Percentiles rank a stretch among this genome's conserved stretches.
phyloP scores from a whole-genome alignment of 176 grass and related monocot genomes.

The Hordeum marinum region DNA sequence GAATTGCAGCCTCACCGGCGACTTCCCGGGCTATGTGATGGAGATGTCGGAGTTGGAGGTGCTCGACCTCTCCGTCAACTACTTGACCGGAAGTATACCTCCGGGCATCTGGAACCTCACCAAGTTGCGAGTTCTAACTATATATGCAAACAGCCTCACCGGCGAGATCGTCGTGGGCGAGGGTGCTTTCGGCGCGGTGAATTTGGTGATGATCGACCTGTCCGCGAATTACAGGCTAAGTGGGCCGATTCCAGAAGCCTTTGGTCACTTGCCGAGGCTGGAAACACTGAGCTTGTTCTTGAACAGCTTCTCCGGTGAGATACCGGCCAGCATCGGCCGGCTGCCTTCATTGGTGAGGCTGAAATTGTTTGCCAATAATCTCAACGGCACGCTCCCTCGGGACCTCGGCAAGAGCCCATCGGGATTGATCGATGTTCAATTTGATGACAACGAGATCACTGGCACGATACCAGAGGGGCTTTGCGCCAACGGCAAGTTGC shows the following conservation, averaged over 20 bases:
- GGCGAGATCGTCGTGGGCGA: conserved; percentile 18
- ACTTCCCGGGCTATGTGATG: conserved; percentile 37
- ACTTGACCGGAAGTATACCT: conserved; percentile 49
- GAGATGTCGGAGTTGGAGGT: conserved; percentile 18
- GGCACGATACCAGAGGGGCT: conserved; percentile 53
- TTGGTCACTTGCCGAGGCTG: conserved; percentile 41
- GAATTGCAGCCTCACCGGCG: conserved; percentile 21
- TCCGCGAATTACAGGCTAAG: conserved; percentile 27
- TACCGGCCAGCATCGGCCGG: conserved; percentile 47
- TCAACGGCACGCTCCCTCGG: conserved; percentile 54
- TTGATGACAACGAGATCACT: conserved; percentile 40
- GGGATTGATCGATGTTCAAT: background rate
- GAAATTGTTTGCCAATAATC: conserved; percentile 20
- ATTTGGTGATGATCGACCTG: conserved; percentile 26
- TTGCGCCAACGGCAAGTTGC: conserved; percentile 27
- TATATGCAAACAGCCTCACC: conserved; percentile 13
- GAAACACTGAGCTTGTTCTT: background rate
- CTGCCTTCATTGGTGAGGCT: conserved; percentile 16
- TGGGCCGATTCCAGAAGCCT: conserved; percentile 47
- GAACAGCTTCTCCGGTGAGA: conserved; percentile 59
- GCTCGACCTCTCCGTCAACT: conserved; percentile 23
- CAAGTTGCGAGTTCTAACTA: background rate
- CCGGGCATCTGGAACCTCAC: conserved; percentile 50
- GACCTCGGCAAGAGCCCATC: conserved; percentile 49
- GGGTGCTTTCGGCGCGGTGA: conserved; percentile 12